Evolutionary conservation across 2,329 filamentous ascomycete species (phyloP), one percentile per base, ranked within the genome.

Genomic region (Nothophoma quercina): DNA sequence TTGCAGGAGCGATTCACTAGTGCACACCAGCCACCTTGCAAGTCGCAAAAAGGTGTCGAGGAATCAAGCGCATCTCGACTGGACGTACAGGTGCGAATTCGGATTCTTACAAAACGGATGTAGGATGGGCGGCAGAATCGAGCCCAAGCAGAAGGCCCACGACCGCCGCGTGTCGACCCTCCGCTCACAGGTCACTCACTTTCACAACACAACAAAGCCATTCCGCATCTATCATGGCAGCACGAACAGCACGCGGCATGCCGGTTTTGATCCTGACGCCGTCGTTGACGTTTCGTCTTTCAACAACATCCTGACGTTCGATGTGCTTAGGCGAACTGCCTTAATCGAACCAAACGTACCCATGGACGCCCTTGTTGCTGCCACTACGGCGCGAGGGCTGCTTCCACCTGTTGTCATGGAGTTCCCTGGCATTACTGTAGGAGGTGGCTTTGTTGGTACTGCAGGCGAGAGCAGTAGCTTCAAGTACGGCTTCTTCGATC

Each of bases 231-330:
- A 87, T 65, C 89, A 92, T 74, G 89, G 89, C 60, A 85, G 87
- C 2, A 91, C 89, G 19, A 91, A 90, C 77, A 89, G 85, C 73
- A 92, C 89, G 12, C 85, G 89, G 0, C 80, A 81, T 51, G 69
- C 71, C 1, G 59, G 62, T n/a, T 70, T 74, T 50, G 61, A 70
- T 29, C 65, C 46, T 7, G 78, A 65, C 22, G 45, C 55, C 13
- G 62, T 85, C 8, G 78, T 93, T 51, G 87, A 91, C 69, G 90
- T 87, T 18, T 87, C 85, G 71, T 63, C 67, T 5, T 81, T 93
- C 21, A 82, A 81, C 58, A 79, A 83, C 62, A 81, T 93, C 15
- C 74, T 93, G 2, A 71, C 77, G 5, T 77, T 93, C 39, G 80
- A 90, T 65, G 63, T 58, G 0, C 66, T 73, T 1, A 70, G 67